A percentile compares a stretch with the other conserved stretches of the same genome.
Evolutionary conservation across 164 flowering plant genomes (phyloP).

Genomic region (Liriodendron chinense): DNA sequence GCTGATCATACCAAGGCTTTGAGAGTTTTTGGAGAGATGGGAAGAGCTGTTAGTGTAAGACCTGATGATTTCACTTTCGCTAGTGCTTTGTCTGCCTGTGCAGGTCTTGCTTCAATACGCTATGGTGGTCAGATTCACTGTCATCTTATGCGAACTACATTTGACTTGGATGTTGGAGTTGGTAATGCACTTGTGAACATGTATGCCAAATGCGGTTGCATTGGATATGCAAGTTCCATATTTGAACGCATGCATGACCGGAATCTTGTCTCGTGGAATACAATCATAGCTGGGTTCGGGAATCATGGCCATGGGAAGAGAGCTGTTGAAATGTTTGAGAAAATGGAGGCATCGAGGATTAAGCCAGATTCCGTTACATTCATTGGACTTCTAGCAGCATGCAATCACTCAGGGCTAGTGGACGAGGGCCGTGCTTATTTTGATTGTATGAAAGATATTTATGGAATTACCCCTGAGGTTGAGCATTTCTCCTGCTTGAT

Average conservation of each 20-base stretch:
- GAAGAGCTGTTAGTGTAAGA: constrained; percentile 11
- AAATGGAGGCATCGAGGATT: constrained; percentile 41
- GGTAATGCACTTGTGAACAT: constrained; percentile 69
- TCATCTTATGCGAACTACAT: constrained; percentile 41
- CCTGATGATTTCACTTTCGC: constrained; percentile 66
- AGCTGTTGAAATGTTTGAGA: constrained; percentile 44
- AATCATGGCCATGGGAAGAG: constrained; percentile 55
- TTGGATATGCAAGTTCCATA: constrained; percentile 34
- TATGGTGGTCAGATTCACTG: constrained; percentile 62
- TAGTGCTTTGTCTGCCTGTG: constrained; percentile 58
- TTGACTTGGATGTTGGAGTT: constrained; percentile 45
- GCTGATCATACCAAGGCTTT: constrained; percentile 46
- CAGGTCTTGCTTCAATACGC: constrained; percentile 46
- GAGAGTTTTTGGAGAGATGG: constrained; percentile 44
- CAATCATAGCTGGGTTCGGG: constrained; percentile 58
- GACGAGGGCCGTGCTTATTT: constrained; percentile 47
- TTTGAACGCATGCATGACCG: constrained; percentile 37
- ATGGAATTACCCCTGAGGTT: constrained; percentile 42
- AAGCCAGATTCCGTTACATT: constrained; percentile 69
- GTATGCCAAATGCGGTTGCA: constrained; percentile 80
- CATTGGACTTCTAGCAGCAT: constrained; percentile 51
- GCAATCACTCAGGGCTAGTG: constrained; percentile 73
- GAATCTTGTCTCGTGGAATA: constrained; percentile 71
- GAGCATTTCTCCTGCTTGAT: constrained; percentile 68
- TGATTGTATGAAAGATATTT: constrained; percentile 42